Percentiles rank a stretch among this genome's conserved stretches.
These are phyloP conservation scores for Grifola frondosa DNA, from an alignment of 1,284 basidiomycete species.

Conservation along the genomic window DNA sequence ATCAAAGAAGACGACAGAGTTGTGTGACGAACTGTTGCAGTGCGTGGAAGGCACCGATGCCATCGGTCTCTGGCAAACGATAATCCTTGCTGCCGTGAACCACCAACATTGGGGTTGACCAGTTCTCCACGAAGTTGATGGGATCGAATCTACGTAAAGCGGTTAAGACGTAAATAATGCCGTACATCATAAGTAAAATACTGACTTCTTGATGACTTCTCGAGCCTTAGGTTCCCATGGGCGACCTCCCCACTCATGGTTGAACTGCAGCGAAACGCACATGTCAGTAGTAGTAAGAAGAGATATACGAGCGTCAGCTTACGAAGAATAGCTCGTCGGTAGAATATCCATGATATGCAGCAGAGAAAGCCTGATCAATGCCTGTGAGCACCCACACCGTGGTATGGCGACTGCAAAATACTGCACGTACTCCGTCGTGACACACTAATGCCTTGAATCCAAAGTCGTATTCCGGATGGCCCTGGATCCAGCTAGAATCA, in stretches of 20 bases:
- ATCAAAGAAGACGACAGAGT: conserved; percentile 18
- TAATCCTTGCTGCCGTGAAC: conserved; percentile 89
- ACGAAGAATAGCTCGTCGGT: conserved; percentile 90
- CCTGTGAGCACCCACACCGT: conserved; percentile 7
- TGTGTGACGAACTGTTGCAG: conserved; percentile 65
- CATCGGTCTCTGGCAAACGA: conserved; percentile 80
- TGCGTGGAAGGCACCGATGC: conserved; percentile 80
- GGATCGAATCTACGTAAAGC: conserved; percentile 67
- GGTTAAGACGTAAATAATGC: background rate
- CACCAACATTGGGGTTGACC: conserved; percentile 82
- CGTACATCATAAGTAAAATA: background rate
- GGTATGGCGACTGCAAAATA: conserved; percentile 6
- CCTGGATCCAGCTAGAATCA: conserved; percentile 82
- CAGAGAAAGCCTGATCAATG: conserved; percentile 58
- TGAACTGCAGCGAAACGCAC: conserved; percentile 50
- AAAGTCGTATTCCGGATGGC: conserved; percentile 83
- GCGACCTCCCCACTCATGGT: conserved; percentile 80
- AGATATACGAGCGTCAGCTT: conserved; percentile 24
- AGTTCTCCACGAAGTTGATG: conserved; percentile 76
- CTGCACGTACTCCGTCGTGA: conserved; percentile 74
- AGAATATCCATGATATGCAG: conserved; percentile 71
- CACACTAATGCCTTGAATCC: conserved; percentile 88
- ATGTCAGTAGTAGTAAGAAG: conserved; percentile 1
- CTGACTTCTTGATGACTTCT: conserved; percentile 55
- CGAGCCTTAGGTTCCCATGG: conserved; percentile 71